A percentile compares a stretch with the other conserved stretches of the same genome.
phyloP scores from a whole-genome alignment of 2,329 filamentous ascomycete genomes.

The Microdochium bolleyi region DNA sequence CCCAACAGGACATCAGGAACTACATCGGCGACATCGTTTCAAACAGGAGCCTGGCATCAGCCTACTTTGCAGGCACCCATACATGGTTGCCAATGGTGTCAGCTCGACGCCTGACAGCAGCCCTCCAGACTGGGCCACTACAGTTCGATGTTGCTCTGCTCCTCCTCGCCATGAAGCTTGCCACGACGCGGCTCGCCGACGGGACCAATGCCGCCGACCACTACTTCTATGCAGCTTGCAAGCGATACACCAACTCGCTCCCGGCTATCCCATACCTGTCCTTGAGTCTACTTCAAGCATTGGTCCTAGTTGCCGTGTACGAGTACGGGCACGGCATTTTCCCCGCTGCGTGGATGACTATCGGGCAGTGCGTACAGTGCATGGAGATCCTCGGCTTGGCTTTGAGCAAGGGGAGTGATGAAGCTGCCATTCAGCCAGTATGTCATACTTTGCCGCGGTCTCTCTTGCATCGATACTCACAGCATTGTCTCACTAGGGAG shows the following conservation, averaged over 20 bases:
- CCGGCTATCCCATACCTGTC: constrained; percentile 32
- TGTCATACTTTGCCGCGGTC: constrained; percentile 24
- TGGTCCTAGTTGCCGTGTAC: constrained; percentile 36
- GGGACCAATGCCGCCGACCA: constrained; percentile 24
- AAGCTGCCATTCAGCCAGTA: constrained; percentile 11
- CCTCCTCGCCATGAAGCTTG: constrained; percentile 40
- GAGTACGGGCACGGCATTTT: constrained; percentile 41
- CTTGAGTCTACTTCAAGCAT: constrained; percentile 34
- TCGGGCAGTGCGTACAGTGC: constrained; percentile 35
- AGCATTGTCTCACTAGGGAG: background rate
- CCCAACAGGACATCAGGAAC: constrained; percentile 25
- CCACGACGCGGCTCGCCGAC: constrained; percentile 24
- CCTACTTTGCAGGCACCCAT: constrained; percentile 36
- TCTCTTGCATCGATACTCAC: background rate
- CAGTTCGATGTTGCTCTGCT: constrained; percentile 37
- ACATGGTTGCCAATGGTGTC: constrained; percentile 39
- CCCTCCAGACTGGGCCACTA: constrained; percentile 30
- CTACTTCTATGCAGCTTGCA: constrained; percentile 31
- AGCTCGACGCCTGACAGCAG: constrained; percentile 33
- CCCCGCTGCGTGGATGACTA: constrained; percentile 39
- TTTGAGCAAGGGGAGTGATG: constrained; percentile 21
- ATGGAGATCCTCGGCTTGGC: constrained; percentile 35
- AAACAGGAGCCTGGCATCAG: constrained; percentile 25
- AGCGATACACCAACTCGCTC: constrained; percentile 29
- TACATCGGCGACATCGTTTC: constrained; percentile 26